A percentile compares a stretch with the other conserved stretches of the same genome.
Evolutionary conservation across 495 filamentous ascomycete genomes (phyloP).

Genomic region (Xylaria telfairii): DNA sequence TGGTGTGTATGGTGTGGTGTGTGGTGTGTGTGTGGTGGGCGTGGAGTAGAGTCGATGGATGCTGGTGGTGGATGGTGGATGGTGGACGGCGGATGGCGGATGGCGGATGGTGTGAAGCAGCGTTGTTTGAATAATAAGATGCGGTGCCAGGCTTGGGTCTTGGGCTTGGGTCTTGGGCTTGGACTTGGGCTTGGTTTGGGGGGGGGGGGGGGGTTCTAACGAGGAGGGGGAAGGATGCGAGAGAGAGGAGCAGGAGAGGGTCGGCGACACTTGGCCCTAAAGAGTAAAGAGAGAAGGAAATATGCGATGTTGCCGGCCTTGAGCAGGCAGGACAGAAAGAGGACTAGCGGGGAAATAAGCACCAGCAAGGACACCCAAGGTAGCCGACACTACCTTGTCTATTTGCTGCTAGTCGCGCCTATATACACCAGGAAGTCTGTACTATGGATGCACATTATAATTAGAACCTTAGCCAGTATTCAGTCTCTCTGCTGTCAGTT

Average conservation of each 20-base stretch:
- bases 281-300: conserved; percentile 14
- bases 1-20: too few species aligned
- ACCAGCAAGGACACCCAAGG: conserved; percentile 8
- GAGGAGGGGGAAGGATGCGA: conserved; percentile 19
- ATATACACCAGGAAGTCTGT: neutral
- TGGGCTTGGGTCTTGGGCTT: conserved; percentile 1
- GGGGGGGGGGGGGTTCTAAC: neutral
- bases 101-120: too few species aligned
- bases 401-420: conserved; percentile 8
- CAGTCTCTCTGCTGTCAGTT: too few species aligned
- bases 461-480: too few species aligned
- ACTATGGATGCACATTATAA: too few species aligned
- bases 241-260: conserved; percentile 10
- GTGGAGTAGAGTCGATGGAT: too few species aligned
- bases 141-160: conserved; percentile 11
- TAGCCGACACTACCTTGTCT: conserved; percentile 11
- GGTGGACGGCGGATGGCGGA: too few species aligned
- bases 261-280: conserved; percentile 15
- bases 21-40: too few species aligned
- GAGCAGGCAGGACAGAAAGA: conserved; percentile 1
- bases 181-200: conserved; percentile 7
- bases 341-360: conserved; percentile 22
- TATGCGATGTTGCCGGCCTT: neutral
- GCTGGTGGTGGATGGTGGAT: too few species aligned
- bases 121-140: conserved; percentile 1